Base-by-base conservation (phyloP, 2,329 filamentous ascomycete genomes). In the Arachnomyces sp. region DNA sequence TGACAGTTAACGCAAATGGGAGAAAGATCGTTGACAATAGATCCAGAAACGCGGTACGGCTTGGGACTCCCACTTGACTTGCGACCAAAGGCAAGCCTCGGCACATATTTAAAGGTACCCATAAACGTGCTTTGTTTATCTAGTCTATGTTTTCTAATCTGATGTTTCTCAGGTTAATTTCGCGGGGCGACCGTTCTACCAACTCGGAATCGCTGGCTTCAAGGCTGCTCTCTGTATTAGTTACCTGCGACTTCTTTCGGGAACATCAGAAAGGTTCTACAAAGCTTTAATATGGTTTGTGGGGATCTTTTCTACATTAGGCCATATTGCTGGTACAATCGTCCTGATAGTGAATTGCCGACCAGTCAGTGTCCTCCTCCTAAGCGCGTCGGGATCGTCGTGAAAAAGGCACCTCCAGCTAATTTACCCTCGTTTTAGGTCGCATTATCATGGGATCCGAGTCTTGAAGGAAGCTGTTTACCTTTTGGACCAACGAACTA, bases 191-290 rank as follows among this genome's bases (percentile, higher is more conserved):
- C 73, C 73, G 0, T 66, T 76, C 33, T 77, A 77, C 44, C 72
- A 75, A 45, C 36, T 74, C 6, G 73, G 73, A 29, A 73, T 77
- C 52, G 70, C 69, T 44, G 73, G 73, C 42, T 77, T 77, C 64
- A 77, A 77, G 50, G 67, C 74, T 18, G 71, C 73, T 0, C 58
- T 76, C 2, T 59, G 73, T 42, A 67, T 75, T 48, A 73, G 69
- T 45, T 76, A 75, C 46, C 54, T 75, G 13, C 66, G 71, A 4
- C 62, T 77, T 2, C 59, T 76, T 28, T 65, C 66, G 31, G 66
- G 68, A 1, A 75, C 71, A 0, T 65, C 67, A 17, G 69, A 72
- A 38, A 58, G 50, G 15, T 33, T 46, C 0, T 77, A 75, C 36
- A 62, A 69, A 2, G 48, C 52, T 1, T 40, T 69, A 2, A 69